phyloP scores from a whole-genome alignment of 306 rosid species.

The Prunus mira region DNA sequence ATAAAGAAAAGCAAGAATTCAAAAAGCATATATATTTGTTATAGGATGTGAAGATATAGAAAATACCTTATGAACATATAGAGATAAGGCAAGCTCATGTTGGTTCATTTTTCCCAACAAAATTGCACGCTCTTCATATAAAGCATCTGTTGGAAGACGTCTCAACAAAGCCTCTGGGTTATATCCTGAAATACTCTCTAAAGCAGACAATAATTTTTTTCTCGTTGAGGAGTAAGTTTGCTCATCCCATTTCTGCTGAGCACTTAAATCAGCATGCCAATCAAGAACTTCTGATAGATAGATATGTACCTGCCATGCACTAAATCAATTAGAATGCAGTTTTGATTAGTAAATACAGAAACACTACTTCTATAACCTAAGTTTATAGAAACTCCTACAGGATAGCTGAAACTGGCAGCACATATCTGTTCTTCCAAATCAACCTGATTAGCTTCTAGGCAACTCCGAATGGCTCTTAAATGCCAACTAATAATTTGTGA shows the following conservation, averaged over 20 bases:
- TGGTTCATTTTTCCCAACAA: slow-evolving; percentile 93
- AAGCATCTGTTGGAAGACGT: slow-evolving; percentile 81
- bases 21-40: background rate
- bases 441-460: background rate
- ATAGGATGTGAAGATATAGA: background rate
- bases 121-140: slow-evolving; percentile 92
- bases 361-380: background rate
- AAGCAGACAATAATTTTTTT: slow-evolving; percentile 80
- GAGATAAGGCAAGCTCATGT: slow-evolving; percentile 89
- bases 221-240: slow-evolving; percentile 71
- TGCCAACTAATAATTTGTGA: slow-evolving; percentile 1
- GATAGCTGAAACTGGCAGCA: background rate
- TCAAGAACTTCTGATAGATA: slow-evolving; percentile 94
- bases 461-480: background rate
- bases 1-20: slow-evolving; percentile 11
- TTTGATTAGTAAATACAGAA: background rate
- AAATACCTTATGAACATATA: slow-evolving; percentile 89
- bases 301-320: slow-evolving; percentile 66
- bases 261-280: slow-evolving; percentile 71
- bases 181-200: slow-evolving; percentile 82
- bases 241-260: slow-evolving; percentile 87
- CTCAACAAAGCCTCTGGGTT: slow-evolving; percentile 77
- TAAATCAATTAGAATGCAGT: slow-evolving; percentile 24
- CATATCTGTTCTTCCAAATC: background rate
- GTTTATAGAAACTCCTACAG: background rate